Base-by-base conservation (phyloP, 1,139 yeast species). In the Wickerhamiella pararugosa region DNA sequence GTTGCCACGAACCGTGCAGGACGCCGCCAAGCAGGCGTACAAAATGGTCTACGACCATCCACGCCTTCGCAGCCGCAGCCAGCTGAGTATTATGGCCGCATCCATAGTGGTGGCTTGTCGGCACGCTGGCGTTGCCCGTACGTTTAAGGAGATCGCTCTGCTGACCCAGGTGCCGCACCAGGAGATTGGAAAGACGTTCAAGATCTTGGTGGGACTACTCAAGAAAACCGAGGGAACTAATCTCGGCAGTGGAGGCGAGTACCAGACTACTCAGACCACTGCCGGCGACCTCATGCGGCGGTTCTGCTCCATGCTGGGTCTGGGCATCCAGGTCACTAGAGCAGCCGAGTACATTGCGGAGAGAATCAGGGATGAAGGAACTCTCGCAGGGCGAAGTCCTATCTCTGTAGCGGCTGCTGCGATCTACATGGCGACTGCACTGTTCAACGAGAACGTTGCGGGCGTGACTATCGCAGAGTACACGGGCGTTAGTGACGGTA, bases 321-420 rank as follows among this genome's bases (percentile, higher is more conserved):
- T 90, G 46, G 71, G 77, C 34, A 76, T 86, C 45, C 87, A 78
- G 60, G 79, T 87, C 39, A 81, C 96, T 29, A 82, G 86, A 51
- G 93, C 94, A 4, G 94, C 98, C 3, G 97, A 90, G 60, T 75
- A 79, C 54, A 84, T 90, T 52, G 96, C 53, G 7, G 47, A 86
- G 58, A 72, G 78, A 49, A 84, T 94, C 54, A 83, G 84, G 56
- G 94, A 82, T 46, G 80, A 80, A 47, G 96, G 96, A 43, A 93
- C 92, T 28, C 70, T 90, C 56, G 97, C 95, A 6, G 98, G 98
- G 54, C 75, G 96, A 53, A 84, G 96, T 1, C 98, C 98, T 29
- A 87, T 90, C 41, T 90, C 98, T 32, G 84, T 90, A 55, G 97
- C 98, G 0, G 97, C 97, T 6, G 93, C 97, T 0, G 94, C 93